phyloP scores from a whole-genome alignment of 345 rosid genomes.

The Arabidopsis suecica region DNA sequence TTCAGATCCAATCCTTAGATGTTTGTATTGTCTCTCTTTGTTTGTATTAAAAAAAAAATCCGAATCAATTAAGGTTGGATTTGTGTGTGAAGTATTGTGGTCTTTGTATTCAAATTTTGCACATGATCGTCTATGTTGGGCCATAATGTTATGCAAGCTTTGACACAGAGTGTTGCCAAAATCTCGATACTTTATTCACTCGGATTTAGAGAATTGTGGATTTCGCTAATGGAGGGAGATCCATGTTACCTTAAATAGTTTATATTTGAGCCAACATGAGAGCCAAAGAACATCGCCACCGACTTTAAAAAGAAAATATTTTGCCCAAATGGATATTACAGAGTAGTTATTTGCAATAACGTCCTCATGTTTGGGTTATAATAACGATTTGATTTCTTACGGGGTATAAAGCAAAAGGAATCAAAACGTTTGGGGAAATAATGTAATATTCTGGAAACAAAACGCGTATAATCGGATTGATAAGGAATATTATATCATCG shows the following conservation, averaged over 20 bases:
- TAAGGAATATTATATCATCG: slow-evolving; percentile 11
- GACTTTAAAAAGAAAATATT: background rate
- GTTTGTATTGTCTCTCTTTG: slow-evolving; percentile 23
- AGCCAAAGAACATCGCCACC: background rate
- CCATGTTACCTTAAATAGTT: no score
- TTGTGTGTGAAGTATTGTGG: slow-evolving; percentile 33
- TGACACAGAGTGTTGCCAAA: background rate
- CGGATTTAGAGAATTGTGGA: background rate
- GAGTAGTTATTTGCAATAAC: background rate
- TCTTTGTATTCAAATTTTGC: slow-evolving; percentile 20
- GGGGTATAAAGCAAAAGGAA: background rate
- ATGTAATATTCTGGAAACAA: slow-evolving; percentile 4
- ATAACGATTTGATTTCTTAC: background rate
- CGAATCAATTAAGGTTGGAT: slow-evolving; percentile 24
- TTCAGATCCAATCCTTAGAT: slow-evolving; percentile 60
- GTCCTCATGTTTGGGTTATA: background rate
- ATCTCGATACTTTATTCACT: background rate
- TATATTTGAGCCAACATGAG: background rate
- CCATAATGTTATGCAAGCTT: slow-evolving; percentile 3
- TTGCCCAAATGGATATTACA: background rate
- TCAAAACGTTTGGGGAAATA: background rate
- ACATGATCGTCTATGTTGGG: slow-evolving; percentile 13
- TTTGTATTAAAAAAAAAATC: slow-evolving; percentile 15
- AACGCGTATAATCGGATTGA: slow-evolving; percentile 37
- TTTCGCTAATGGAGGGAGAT: background rate